These are phyloP conservation scores for Fabrea salina DNA, from an alignment of 169 alveolate species.

Conservation along the genomic window DNA sequence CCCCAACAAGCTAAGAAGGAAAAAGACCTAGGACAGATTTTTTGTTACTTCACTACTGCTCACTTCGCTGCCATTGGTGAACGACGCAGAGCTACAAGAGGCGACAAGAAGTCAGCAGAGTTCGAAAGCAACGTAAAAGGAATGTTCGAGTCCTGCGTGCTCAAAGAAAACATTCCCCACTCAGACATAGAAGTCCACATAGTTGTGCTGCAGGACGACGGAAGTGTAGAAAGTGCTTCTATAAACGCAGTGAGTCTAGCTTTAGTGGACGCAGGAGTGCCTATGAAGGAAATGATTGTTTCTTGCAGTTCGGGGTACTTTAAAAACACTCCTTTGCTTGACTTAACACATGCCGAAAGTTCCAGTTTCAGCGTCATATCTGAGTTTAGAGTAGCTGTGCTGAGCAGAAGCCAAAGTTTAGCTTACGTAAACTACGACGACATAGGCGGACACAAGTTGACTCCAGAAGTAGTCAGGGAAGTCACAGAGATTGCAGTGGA, in stretches of 20 bases:
- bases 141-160: not conserved
- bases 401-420: not conserved
- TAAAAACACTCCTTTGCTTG: not conserved
- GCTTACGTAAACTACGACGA: conserved; percentile 10
- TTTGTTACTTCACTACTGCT: conserved; percentile 12
- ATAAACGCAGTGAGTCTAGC: conserved; percentile 49
- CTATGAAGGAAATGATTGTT: conserved; percentile 45
- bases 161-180: conserved; percentile 10
- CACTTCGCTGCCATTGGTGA: conserved; percentile 4
- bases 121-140: not conserved
- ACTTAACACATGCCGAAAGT: conserved; percentile 8
- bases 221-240: conserved; percentile 57
- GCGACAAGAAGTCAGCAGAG: conserved; percentile 11
- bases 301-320: conserved; percentile 27
- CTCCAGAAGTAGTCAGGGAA: not conserved
- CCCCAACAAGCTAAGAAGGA: conserved; percentile 1
- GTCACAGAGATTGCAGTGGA: not conserved
- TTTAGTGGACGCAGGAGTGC: conserved; percentile 46
- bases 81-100: not conserved
- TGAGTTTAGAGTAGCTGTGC: conserved; percentile 23
- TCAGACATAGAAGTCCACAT: conserved; percentile 34
- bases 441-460: not conserved
- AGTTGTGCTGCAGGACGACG: conserved; percentile 43
- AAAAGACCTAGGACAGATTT: not conserved
- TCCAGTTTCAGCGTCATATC: not conserved